These are phyloP conservation scores for Rosa lucieae DNA, from an alignment of 306 rosid genomes.

Conservation along the genomic window DNA sequence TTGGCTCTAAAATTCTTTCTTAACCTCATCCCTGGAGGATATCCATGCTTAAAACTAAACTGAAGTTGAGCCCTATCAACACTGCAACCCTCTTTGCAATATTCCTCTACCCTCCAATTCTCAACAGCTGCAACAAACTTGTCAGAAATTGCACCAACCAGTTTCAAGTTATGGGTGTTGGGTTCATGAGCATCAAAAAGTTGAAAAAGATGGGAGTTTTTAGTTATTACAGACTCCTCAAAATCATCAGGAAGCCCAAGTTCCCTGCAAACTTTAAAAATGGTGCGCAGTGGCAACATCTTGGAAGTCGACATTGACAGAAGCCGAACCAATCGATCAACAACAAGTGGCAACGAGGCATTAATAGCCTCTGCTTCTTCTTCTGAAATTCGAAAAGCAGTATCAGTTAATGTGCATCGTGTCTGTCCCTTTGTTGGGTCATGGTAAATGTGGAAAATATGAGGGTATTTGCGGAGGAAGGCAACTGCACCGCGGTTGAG, in stretches of 20 bases:
- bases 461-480: constrained; percentile 85
- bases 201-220: constrained; percentile 57
- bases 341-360: constrained; percentile 58
- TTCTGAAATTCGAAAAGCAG: constrained; percentile 46
- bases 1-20: constrained; percentile 69
- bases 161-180: constrained; percentile 72
- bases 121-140: constrained; percentile 61
- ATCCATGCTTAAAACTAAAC: constrained; percentile 60
- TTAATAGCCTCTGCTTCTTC: constrained; percentile 61
- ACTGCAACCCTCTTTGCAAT: constrained; percentile 58
- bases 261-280: constrained; percentile 87
- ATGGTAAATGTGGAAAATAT: constrained; percentile 65
- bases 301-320: constrained; percentile 67
- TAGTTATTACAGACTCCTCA: constrained; percentile 68
- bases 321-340: constrained; percentile 66
- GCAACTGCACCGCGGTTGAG: constrained; percentile 72
- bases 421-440: constrained; percentile 63
- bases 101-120: constrained; percentile 83
- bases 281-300: constrained; percentile 75
- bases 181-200: constrained; percentile 67
- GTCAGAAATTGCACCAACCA: constrained; percentile 41
- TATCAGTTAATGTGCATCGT: constrained; percentile 59
- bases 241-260: constrained; percentile 95
- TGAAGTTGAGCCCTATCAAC: constrained; percentile 57
- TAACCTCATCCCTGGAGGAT: constrained; percentile 89